phyloP scores from a whole-genome alignment of 192 early-diverging fungal species.

The Ramicandelaber brevisporus region DNA sequence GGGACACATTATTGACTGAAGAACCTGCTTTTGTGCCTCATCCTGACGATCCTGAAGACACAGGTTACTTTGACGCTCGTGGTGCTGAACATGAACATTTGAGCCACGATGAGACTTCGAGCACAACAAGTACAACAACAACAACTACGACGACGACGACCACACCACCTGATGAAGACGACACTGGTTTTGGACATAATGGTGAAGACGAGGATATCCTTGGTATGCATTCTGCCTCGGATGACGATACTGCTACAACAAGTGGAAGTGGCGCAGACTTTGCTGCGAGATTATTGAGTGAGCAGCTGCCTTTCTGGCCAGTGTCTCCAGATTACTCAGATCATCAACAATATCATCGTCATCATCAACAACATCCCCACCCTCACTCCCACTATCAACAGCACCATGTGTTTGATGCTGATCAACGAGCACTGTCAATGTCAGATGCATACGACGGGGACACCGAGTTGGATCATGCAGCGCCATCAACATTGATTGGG shows the following conservation, averaged over 20 bases:
- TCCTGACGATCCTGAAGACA: slow-evolving; percentile 49
- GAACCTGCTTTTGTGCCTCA: slow-evolving; percentile 66
- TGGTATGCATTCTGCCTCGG: slow-evolving; percentile 1
- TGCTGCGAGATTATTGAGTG: slow-evolving; percentile 4
- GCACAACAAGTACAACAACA: too few species aligned
- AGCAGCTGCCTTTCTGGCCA: slow-evolving; percentile 6
- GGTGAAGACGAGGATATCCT: slow-evolving; percentile 6
- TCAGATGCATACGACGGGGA: slow-evolving; percentile 4
- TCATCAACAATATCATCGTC: not conserved
- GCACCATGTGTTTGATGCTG: slow-evolving; percentile 1
- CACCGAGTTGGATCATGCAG: slow-evolving; percentile 1
- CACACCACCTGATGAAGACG: slow-evolving; percentile 8
- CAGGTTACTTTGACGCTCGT: slow-evolving; percentile 79
- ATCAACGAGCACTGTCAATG: not conserved
- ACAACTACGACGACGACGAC: slow-evolving; percentile 19
- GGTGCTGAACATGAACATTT: slow-evolving; percentile 27
- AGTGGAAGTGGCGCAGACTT: slow-evolving; percentile 1
- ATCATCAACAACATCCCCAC: not conserved
- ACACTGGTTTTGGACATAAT: not conserved
- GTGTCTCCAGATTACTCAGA: not conserved
- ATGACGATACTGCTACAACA: slow-evolving; percentile 1
- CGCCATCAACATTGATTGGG: slow-evolving; percentile 5
- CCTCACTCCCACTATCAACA: not conserved
- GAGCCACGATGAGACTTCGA: too few species aligned
- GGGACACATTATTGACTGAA: slow-evolving; percentile 26